Conservation (phyloP, 116 monocot species). For the Dioscorea cayenensis region DNA sequence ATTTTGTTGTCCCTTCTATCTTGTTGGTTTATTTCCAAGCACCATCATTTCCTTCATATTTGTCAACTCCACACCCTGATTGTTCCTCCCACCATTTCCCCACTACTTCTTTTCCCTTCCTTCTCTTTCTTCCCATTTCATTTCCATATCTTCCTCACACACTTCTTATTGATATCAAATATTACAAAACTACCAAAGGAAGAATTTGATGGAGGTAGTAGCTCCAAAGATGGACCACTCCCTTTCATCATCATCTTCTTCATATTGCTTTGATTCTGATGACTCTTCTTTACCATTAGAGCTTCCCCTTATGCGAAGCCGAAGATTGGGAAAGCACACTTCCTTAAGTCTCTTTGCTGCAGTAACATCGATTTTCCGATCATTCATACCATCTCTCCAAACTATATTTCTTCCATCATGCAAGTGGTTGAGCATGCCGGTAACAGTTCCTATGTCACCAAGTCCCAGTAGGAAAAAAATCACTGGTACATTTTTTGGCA, state of each 20-base stretch:
- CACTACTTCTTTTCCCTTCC: too few relatives aligned
- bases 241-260: neutral
- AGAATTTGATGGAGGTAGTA: neutral
- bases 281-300: neutral
- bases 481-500: slow-evolving; percentile 34
- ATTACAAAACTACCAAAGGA: neutral
- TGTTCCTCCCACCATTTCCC: too few relatives aligned
- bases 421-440: neutral
- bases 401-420: neutral
- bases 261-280: neutral
- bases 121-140: too few relatives aligned
- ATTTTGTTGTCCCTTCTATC: too few relatives aligned
- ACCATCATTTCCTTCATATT: too few relatives aligned
- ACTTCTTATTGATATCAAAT: neutral
- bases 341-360: neutral
- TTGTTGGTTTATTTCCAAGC: too few relatives aligned
- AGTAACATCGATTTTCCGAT: neutral
- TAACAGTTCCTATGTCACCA: neutral
- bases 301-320: neutral
- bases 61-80: too few relatives aligned
- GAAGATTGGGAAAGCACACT: too few relatives aligned
- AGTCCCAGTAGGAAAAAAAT: neutral
- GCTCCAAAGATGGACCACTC: neutral
- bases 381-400: neutral
- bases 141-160: neutral